Percentiles rank a stretch among this genome's conserved stretches.
phyloP scores from a whole-genome alignment of 2,329 filamentous ascomycete species.

The Lasiodiplodia hormozganensis region DNA sequence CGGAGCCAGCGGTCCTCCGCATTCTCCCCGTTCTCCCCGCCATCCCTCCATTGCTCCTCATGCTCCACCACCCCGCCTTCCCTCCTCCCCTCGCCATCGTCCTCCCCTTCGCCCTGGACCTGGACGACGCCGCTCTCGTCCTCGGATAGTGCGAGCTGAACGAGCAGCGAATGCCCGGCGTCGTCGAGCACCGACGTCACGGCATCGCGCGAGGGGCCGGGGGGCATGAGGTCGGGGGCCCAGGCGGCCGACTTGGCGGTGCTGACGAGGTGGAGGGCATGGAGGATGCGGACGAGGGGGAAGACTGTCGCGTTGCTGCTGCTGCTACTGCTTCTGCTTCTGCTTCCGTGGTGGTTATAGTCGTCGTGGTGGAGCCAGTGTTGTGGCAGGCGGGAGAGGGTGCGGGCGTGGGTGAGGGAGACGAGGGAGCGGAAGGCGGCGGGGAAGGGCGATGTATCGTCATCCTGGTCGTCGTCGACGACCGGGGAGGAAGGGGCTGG shows the following conservation, averaged over 20 bases:
- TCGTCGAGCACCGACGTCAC: not conserved
- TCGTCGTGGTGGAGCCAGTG: not conserved
- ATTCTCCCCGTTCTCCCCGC: not conserved
- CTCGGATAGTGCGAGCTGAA: not conserved
- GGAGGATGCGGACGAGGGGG: not conserved
- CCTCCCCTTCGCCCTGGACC: not conserved
- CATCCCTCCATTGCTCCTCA: no score
- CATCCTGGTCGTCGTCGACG: no score
- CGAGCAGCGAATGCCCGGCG: not conserved
- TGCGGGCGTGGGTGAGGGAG: not conserved
- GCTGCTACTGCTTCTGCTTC: no score
- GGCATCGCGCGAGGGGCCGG: not conserved
- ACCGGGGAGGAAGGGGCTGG: not conserved
- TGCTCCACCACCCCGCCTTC: not conserved
- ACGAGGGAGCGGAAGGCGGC: not conserved
- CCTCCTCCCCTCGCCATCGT: not conserved
- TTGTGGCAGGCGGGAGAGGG: not conserved
- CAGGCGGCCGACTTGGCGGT: not conserved
- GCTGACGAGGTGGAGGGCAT: not conserved
- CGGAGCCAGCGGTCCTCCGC: not conserved
- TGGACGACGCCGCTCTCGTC: no score
- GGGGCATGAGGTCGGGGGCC: not conserved
- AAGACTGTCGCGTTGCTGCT: no score
- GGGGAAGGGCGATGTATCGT: not conserved
- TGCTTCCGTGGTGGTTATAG: no score